These are phyloP conservation scores for Zasmidium cellare DNA, from an alignment of 2,329 filamentous ascomycete species.

Conservation along the genomic window DNA sequence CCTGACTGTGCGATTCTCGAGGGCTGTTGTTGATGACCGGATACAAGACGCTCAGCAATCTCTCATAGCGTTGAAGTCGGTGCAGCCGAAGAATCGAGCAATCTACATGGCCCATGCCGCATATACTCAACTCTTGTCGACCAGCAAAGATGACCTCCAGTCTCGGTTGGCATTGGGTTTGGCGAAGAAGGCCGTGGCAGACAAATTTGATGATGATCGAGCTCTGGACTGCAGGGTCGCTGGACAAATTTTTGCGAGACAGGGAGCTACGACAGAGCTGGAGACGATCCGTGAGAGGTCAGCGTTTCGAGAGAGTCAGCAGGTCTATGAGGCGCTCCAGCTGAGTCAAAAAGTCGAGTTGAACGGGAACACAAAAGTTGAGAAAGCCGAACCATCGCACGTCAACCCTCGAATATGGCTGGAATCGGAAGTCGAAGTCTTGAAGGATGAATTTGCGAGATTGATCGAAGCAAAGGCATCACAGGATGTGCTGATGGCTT, in stretches of 20 bases:
- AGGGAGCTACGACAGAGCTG: conserved; percentile 28
- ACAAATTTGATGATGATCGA: conserved; percentile 32
- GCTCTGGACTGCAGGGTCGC: conserved; percentile 32
- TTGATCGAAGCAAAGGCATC: conserved; percentile 14
- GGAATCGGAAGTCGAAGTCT: conserved; percentile 18
- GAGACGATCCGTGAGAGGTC: conserved; percentile 21
- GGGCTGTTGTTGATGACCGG: conserved; percentile 32
- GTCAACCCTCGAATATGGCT: conserved; percentile 23
- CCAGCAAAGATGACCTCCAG: conserved; percentile 29
- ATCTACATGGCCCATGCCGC: conserved; percentile 37
- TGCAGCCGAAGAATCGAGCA: conserved; percentile 30
- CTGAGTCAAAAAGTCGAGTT: conserved; percentile 7
- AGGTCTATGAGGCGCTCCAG: conserved; percentile 30
- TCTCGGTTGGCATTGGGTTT: conserved; percentile 30
- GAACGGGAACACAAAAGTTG: not conserved
- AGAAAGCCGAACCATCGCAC: conserved; percentile 5
- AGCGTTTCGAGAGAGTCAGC: conserved; percentile 30
- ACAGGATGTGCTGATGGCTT: conserved; percentile 18
- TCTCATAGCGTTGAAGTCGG: conserved; percentile 35
- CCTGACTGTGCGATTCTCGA: conserved; percentile 29
- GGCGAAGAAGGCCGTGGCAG: conserved; percentile 33
- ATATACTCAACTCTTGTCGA: conserved; percentile 34
- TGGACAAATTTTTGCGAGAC: conserved; percentile 35
- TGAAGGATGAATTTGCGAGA: conserved; percentile 26
- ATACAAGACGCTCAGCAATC: conserved; percentile 35